Conservation (phyloP, 2,329 filamentous ascomycete species). For the Alternaria longipes region DNA sequence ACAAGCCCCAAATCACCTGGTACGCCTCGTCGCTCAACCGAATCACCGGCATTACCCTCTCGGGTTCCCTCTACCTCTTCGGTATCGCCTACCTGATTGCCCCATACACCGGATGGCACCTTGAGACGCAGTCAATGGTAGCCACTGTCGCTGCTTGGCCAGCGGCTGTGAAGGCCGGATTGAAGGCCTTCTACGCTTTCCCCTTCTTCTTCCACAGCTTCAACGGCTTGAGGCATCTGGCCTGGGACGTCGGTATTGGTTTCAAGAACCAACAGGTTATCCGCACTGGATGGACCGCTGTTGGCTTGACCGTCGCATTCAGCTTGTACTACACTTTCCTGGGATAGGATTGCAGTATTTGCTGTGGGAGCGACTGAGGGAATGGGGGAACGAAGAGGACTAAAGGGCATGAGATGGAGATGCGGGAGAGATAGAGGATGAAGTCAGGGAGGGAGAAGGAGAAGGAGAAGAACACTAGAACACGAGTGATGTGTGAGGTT, state of each 20-base stretch:
- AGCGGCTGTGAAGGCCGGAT: conserved; percentile 63
- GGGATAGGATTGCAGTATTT: conserved; percentile 1
- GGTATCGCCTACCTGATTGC: conserved; percentile 81
- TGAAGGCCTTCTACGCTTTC: conserved; percentile 68
- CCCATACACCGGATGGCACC: conserved; percentile 76
- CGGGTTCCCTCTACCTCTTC: conserved; percentile 81
- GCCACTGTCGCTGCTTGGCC: conserved; percentile 71
- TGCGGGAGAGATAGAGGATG: neutral
- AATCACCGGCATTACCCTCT: conserved; percentile 79
- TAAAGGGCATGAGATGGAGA: neutral
- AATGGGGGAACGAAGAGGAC: neutral
- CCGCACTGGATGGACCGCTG: conserved; percentile 69
- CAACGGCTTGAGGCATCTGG: conserved; percentile 76
- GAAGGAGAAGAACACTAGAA: neutral
- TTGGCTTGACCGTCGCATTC: conserved; percentile 63
- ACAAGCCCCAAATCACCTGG: conserved; percentile 87
- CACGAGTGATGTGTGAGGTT: neutral
- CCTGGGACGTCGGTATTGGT: conserved; percentile 71
- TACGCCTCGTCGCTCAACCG: conserved; percentile 79
- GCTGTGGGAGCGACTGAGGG: neutral
- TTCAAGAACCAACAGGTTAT: conserved; percentile 72
- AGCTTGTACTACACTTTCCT: conserved; percentile 45
- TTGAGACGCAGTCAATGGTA: conserved; percentile 70
- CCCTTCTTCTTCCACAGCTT: conserved; percentile 74
- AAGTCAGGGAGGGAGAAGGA: neutral